Percentiles rank a stretch among this genome's conserved stretches.
Evolutionary conservation across 139 green algal genomes (phyloP).

Genomic region (Zygnema circumcarinatum): DNA sequence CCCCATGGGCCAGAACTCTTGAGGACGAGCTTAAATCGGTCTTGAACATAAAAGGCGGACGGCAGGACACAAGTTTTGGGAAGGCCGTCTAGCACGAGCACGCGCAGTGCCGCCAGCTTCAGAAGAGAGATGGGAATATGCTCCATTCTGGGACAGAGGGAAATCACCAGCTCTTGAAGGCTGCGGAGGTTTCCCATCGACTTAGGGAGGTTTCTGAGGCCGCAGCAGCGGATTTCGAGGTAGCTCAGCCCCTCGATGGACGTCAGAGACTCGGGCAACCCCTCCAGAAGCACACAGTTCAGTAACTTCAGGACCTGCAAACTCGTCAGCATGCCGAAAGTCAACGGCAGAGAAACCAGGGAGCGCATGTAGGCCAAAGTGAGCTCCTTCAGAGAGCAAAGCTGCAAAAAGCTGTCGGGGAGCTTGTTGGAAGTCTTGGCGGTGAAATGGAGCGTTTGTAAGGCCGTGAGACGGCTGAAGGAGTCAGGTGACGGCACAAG

Average conservation of each 20-base stretch:
- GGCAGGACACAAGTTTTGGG: not conserved
- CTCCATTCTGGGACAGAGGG: not conserved
- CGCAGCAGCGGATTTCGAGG: not conserved
- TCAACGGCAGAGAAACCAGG: not conserved
- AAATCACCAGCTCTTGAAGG: not conserved
- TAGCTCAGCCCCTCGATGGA: not conserved
- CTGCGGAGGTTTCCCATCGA: not conserved
- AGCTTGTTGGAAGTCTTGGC: not conserved
- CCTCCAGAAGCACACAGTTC: not conserved
- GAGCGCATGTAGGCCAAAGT: not conserved
- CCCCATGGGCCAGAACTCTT: not conserved
- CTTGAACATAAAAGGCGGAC: not conserved
- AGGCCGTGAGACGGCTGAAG: not conserved
- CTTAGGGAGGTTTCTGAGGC: not conserved
- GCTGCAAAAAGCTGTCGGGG: not conserved
- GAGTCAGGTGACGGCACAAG: not conserved
- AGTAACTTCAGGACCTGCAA: not conserved
- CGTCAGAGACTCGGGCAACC: not conserved
- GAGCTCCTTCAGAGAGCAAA: not conserved
- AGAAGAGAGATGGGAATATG: not conserved
- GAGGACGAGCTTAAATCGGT: not conserved
- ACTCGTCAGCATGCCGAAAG: not conserved
- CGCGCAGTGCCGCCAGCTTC: not conserved
- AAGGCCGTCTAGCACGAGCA: not conserved
- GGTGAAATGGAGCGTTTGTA: not conserved